phyloP scores from a whole-genome alignment of 805 yeast species.

The Starmerella lactis-condensi region DNA sequence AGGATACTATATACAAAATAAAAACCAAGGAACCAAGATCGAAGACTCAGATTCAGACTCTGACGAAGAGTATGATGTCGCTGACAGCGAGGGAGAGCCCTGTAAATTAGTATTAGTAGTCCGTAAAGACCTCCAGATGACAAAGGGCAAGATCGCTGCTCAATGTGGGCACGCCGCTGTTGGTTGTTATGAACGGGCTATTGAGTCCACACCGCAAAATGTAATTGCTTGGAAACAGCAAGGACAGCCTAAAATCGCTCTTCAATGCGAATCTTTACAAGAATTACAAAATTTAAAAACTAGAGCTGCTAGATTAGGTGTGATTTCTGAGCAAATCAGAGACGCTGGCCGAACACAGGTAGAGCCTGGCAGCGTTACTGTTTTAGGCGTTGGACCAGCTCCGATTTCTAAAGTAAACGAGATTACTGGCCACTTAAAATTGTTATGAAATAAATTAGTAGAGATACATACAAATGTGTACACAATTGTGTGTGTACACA shows the following conservation, averaged over 20 bases:
- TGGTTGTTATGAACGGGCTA: slow-evolving; percentile 51
- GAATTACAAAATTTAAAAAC: slow-evolving; percentile 63
- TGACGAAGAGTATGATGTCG: slow-evolving; percentile 4
- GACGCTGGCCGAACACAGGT: slow-evolving; percentile 97
- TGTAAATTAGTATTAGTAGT: slow-evolving; percentile 62
- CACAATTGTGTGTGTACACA: too few relatives aligned
- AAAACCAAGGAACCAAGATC: neutral
- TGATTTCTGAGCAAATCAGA: slow-evolving; percentile 64
- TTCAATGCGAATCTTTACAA: slow-evolving; percentile 41
- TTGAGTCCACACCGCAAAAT: slow-evolving; percentile 41
- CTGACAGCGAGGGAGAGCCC: slow-evolving; percentile 5
- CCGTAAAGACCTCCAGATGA: slow-evolving; percentile 77
- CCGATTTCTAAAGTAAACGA: slow-evolving; percentile 61
- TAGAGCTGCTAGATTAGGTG: slow-evolving; percentile 57
- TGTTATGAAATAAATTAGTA: slow-evolving; percentile 47
- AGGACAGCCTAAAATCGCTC: slow-evolving; percentile 89
- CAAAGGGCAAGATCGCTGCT: slow-evolving; percentile 90
- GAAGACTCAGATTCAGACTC: neutral
- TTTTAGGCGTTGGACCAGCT: slow-evolving; percentile 93
- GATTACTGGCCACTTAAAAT: slow-evolving; percentile 59
- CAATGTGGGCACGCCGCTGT: slow-evolving; percentile 97
- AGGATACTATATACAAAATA: slow-evolving; percentile 4
- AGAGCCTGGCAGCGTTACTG: slow-evolving; percentile 92
- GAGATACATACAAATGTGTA: too few relatives aligned
- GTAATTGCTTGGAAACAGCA: slow-evolving; percentile 56